A percentile compares a stretch with the other conserved stretches of the same genome.
These are phyloP conservation scores for Cucurbita maxima DNA, from an alignment of 306 rosid species.

Conservation along the genomic window DNA sequence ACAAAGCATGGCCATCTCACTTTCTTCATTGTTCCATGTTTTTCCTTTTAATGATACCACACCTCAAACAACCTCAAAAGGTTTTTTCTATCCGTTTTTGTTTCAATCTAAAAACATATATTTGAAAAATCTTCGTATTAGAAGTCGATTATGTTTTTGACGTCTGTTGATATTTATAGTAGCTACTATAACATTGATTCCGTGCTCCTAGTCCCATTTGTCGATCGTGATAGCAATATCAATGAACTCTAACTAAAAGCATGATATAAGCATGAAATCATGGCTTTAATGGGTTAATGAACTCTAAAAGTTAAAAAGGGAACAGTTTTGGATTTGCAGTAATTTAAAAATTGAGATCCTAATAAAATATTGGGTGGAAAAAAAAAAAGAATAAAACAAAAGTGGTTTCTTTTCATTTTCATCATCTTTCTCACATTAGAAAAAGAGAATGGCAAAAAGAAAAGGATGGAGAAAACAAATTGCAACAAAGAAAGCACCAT, in stretches of 20 bases:
- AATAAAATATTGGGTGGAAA: not conserved
- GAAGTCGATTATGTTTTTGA: too few relatives aligned
- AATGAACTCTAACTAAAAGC: too few relatives aligned
- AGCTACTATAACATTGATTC: too few relatives aligned
- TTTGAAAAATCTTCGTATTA: too few relatives aligned
- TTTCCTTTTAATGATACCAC: not conserved
- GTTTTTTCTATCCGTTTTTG: not conserved
- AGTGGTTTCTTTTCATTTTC: not conserved
- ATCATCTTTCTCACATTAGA: not conserved
- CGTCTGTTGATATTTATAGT: too few relatives aligned
- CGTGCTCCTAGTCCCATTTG: too few relatives aligned
- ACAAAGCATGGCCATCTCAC: slow-evolving; percentile 16
- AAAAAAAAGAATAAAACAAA: not conserved
- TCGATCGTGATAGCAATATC: too few relatives aligned
- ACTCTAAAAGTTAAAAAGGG: not conserved
- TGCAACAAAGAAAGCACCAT: not conserved
- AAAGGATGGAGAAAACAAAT: not conserved
- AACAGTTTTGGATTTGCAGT: not conserved
- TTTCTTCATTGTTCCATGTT: not conserved
- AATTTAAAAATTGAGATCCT: not conserved
- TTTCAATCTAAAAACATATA: not conserved
- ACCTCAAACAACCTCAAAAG: not conserved
- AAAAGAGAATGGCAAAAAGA: not conserved
- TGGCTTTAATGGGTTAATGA: not conserved
- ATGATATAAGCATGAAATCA: not conserved